These are phyloP conservation scores for Dichotomocladium elegans DNA, from an alignment of 371 early-diverging fungal species.

Conservation along the genomic window DNA sequence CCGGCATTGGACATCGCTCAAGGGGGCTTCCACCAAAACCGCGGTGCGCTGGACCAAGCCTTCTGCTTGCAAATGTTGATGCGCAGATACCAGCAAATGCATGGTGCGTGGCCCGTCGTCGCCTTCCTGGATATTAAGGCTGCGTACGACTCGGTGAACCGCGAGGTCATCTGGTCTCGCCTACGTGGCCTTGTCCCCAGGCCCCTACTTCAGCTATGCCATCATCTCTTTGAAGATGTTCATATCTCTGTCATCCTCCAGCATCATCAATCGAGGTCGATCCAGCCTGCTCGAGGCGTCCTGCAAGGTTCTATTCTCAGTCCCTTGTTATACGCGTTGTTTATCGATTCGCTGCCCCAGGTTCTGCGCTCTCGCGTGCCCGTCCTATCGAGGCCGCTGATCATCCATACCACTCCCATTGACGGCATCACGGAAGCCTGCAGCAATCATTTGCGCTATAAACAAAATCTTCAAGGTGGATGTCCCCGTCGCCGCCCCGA, in stretches of 20 bases:
- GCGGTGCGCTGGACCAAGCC: slow-evolving; percentile 19
- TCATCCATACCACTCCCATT: no score
- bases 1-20: slow-evolving; percentile 15
- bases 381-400: no score
- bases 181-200: neutral
- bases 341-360: no score
- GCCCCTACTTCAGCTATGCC: neutral
- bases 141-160: slow-evolving; percentile 16
- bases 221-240: slow-evolving; percentile 13
- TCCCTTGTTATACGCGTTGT: no score
- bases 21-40: slow-evolving; percentile 9
- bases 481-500: no score
- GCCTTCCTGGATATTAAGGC: slow-evolving; percentile 27
- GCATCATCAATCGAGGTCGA: neutral
- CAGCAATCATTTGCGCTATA: no score
- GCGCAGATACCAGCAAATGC: neutral
- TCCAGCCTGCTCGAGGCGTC: slow-evolving; percentile 10
- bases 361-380: no score
- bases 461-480: no score
- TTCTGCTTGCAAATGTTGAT: slow-evolving; percentile 12
- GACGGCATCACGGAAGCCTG: no score
- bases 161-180: slow-evolving; percentile 9
- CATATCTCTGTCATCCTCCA: slow-evolving; percentile 1
- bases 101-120: slow-evolving; percentile 4
- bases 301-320: slow-evolving; percentile 22